Conservation (phyloP, 2,329 filamentous ascomycete species). For the Neoarthrinium moseri region DNA sequence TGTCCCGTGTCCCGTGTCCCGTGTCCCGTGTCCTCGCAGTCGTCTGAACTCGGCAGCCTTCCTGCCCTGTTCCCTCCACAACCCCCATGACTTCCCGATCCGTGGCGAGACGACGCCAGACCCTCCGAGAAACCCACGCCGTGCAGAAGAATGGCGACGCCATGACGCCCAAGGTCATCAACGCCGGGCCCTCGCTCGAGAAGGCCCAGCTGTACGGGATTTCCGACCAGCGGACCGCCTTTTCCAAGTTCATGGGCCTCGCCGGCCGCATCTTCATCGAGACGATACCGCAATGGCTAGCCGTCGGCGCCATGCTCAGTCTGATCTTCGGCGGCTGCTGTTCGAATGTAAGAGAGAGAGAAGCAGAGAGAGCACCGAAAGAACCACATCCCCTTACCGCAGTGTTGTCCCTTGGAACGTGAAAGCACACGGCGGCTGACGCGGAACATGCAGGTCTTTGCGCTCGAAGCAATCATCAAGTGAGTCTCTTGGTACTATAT, state of each 20-base stretch:
- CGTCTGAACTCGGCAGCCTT: not conserved
- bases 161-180: conserved; percentile 49
- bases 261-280: conserved; percentile 54
- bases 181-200: conserved; percentile 51
- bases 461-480: conserved; percentile 93
- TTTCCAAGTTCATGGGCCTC: conserved; percentile 49
- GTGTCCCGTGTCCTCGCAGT: not conserved
- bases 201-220: conserved; percentile 56
- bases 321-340: conserved; percentile 96
- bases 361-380: too few species aligned
- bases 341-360: conserved; percentile 76
- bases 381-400: not conserved
- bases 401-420: not conserved
- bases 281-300: conserved; percentile 62
- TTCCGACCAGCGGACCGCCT: conserved; percentile 48
- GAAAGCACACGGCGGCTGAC: conserved; percentile 13
- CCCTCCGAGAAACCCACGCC: conserved; percentile 43
- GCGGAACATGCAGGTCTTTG: conserved; percentile 71
- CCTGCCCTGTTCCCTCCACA: conserved; percentile 20
- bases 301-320: conserved; percentile 66
- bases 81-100: conserved; percentile 41
- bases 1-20: not conserved
- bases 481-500: conserved; percentile 55
- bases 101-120: conserved; percentile 42
- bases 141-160: conserved; percentile 36